Evolutionary conservation across 2,329 filamentous ascomycete genomes (phyloP), one percentile per base, ranked within the genome.

Genomic region (Ophiostoma ips): DNA sequence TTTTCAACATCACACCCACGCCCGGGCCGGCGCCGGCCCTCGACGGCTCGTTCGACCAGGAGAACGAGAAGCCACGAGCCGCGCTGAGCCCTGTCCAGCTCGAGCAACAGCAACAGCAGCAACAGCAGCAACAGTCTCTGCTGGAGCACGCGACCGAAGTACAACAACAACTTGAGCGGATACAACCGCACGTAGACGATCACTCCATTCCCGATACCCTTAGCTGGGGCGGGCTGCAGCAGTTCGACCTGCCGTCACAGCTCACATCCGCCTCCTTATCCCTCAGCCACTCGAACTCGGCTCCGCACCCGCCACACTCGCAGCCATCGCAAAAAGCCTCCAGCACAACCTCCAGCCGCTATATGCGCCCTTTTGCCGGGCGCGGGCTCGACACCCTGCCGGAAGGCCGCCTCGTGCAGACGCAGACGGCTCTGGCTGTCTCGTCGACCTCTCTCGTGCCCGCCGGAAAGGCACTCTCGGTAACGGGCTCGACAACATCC

Each of bases 351-450:
- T 36, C 44, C 18, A 35, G 44, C 43, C 50, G 68, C 52, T 79
- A 78, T 54, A 62, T 75, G 11, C 65, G 69, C 30, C 76, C 76
- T 0, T 79, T 79, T 62, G 66, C 68, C 10, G 76, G 76, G 1
- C 75, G 69, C 52, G 76, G 76, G 30, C 64, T 78, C 2, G 64
- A 74, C 46, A 78, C 75, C 57, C 68, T 79, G 68, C 65, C 61
- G 63, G 66, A 50, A 53, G 60, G n/a, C 66, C 59, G 47, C 50
- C n/a, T n/a, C n/a, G n/a, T n/a, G n/a, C n/a, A n/a, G n/a, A 59
- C 9, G 16, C 43, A 34, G 16, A 18, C 43, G 4, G 15, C 18
- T 5, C 19, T 13, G 10, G 15, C 28, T 7, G 40, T 24, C 11
- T 24, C 31, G 3, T 31, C 43, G 6, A 31, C 43, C 5, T 30